Evolutionary conservation across 805 yeast species (phyloP).

Genomic region (Schizosaccharomyces lindneri): DNA sequence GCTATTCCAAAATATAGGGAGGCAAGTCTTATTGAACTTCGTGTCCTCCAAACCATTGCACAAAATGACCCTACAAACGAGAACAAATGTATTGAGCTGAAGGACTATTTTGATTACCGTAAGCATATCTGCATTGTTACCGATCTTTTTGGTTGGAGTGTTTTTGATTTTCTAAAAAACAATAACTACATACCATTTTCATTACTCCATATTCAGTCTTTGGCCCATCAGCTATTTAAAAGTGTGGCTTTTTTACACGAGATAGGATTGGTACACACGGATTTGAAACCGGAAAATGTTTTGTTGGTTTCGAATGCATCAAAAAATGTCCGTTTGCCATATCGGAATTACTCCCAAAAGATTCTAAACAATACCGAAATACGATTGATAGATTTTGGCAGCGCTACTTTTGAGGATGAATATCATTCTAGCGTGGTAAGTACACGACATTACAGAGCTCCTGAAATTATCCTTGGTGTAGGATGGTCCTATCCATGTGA

Average conservation of each 20-base stretch:
- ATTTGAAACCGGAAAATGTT: conserved; percentile 87
- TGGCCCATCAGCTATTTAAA: conserved; percentile 61
- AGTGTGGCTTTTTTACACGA: conserved; percentile 80
- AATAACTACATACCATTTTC: conserved; percentile 80
- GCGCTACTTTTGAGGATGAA: conserved; percentile 82
- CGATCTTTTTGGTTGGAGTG: conserved; percentile 57
- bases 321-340: conserved; percentile 8
- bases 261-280: conserved; percentile 77
- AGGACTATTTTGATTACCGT: conserved; percentile 76
- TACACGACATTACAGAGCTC: conserved; percentile 91
- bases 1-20: conserved; percentile 86
- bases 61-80: conserved; percentile 40
- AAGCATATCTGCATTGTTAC: conserved; percentile 90
- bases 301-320: conserved; percentile 33
- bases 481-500: conserved; percentile 97
- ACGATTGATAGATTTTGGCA: conserved; percentile 88
- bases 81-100: conserved; percentile 60
- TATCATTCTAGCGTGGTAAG: conserved; percentile 80
- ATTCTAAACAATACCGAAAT: conserved; percentile 56
- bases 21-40: conserved; percentile 76
- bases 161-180: conserved; percentile 70
- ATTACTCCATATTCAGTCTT: conserved; percentile 72
- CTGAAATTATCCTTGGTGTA: conserved; percentile 78
- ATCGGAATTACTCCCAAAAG: conserved; percentile 7
- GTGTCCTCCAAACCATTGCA: conserved; percentile 53